Evolutionary conservation across 192 early-diverging fungal genomes (phyloP), one percentile per base, ranked within the genome.

Genomic region (Coemansia sp.): DNA sequence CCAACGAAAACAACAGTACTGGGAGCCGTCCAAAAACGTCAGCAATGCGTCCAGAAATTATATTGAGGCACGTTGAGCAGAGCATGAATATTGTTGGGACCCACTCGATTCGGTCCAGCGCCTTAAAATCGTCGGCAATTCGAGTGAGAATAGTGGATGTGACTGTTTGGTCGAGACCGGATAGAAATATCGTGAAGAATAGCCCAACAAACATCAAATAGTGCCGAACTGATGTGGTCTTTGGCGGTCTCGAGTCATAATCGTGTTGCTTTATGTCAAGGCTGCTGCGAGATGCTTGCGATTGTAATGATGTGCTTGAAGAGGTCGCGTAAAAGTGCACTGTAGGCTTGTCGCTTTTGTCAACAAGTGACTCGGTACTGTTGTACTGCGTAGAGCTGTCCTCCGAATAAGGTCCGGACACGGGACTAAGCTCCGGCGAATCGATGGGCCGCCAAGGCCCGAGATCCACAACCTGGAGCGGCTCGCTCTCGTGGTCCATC

Each of bases 161-260:
- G 50, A 98, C 89, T 0, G 91, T 96, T 70, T 90, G 88, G 77
- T 98, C 95, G 42, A 96, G 75, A 5, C 87, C 84, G 0, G 87
- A 86, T 5, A 94, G 82, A 55, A 97, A 89, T 40, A 91, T 81
- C 10, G 85, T 84, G n/a, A 91, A 71, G 12, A 85, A 79, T 57
- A 93, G 74, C 5, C 81, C 81, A 5, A 68, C 46, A 26, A 81
- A 81, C 12, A 60, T 69, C 3, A 72, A 44, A 38, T 26, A 38
- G 25, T 52, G 50, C 21, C 62, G 62, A 17, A 36, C 21, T 9
- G 48, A 14, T 1, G 59, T 49, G 5, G 47, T 19, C 49, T 10
- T 28, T 5, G 22, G 28, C 2, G 22, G 28, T 12, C 12, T 15
- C 17, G 23, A 19, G 28, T 31, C 46, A 4, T 17, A 15, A n/a